phyloP scores from a whole-genome alignment of 2,329 filamentous ascomycete genomes.

The Microcyclosporella mali region DNA sequence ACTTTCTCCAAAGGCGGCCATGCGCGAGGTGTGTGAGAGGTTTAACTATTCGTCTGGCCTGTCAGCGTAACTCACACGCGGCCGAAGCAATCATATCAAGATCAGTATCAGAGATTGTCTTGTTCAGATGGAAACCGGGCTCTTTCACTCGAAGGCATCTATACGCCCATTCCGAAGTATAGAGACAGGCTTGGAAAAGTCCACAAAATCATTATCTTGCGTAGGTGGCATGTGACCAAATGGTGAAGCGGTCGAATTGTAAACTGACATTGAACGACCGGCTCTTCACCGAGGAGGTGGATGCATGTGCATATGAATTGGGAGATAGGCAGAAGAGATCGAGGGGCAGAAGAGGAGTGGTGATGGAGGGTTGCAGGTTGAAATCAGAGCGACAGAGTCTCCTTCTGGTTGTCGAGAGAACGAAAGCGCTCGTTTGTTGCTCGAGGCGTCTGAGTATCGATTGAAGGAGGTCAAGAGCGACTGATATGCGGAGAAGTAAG shows the following conservation, averaged over 20 bases:
- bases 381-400: slow-evolving; percentile 57
- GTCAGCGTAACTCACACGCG: too few relatives aligned
- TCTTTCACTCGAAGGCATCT: slow-evolving; percentile 49
- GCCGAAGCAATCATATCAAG: slow-evolving; percentile 4
- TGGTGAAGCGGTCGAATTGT: slow-evolving; percentile 54
- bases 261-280: slow-evolving; percentile 37
- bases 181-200: slow-evolving; percentile 49
- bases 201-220: slow-evolving; percentile 60
- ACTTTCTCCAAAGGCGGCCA: neutral
- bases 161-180: slow-evolving; percentile 55
- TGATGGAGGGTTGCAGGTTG: slow-evolving; percentile 41
- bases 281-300: slow-evolving; percentile 37
- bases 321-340: slow-evolving; percentile 27
- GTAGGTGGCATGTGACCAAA: slow-evolving; percentile 46
- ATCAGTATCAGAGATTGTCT: slow-evolving; percentile 45
- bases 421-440: slow-evolving; percentile 51
- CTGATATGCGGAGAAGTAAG: slow-evolving; percentile 49
- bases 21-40: neutral
- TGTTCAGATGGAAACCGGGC: slow-evolving; percentile 51
- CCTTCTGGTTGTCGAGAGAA: slow-evolving; percentile 51
- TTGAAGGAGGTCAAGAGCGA: slow-evolving; percentile 52
- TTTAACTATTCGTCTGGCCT: neutral
- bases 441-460: slow-evolving; percentile 58
- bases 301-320: slow-evolving; percentile 39
- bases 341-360: slow-evolving; percentile 25